Evolutionary conservation across 352 stramenopile species (phyloP), one percentile per base, ranked within the genome.

Genomic region (Pythium monospermum): DNA sequence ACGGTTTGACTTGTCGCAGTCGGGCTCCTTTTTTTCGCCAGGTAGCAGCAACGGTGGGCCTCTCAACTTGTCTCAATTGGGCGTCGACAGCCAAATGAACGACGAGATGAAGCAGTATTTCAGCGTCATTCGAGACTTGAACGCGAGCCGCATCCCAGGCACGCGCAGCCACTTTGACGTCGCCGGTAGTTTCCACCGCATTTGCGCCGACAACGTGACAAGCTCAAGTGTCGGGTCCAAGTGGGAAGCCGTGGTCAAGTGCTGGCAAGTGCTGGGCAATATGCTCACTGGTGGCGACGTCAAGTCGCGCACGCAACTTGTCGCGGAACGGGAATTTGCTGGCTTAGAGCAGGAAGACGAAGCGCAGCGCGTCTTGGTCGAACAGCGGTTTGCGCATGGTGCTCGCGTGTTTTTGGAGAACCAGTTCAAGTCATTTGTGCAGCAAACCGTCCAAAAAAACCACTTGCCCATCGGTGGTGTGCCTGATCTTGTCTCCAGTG

Each of bases 91-190:
- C 44, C 60, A 80, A 16, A 78, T 94, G 68, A 91, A 66, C 13
- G 76, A 94, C 25, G 77, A 91, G 51, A 94, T 94, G 83, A 87
- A 87, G 62, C 66, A 80, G 57, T 91, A 86, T 64, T 83, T 75
- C 45, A 63, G 59, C 40, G 74, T 90, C 28, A 62, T 90, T 28
- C 78, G 79, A 23, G 76, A 89, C 32, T 73, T 92, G 30, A 88
- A 88, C 52, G 68, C 53, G 31, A 76, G 70, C 35, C 76, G 81
- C 48, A 71, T 90, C 28, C 81, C 81, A 1, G 76, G 78, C 42
- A 76, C 76, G 18, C 76, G 81, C 53, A 85, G 68, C 50, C 76
- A 89, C 44, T 91, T 85, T 51, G 74, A 88, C 22, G 51, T 91
- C 13, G 69, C 80, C 7, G 66, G 63, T 19, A 47, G 59, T 22